Conservation (phyloP, 2,329 filamentous ascomycete genomes). For the Penicillium paneum region DNA sequence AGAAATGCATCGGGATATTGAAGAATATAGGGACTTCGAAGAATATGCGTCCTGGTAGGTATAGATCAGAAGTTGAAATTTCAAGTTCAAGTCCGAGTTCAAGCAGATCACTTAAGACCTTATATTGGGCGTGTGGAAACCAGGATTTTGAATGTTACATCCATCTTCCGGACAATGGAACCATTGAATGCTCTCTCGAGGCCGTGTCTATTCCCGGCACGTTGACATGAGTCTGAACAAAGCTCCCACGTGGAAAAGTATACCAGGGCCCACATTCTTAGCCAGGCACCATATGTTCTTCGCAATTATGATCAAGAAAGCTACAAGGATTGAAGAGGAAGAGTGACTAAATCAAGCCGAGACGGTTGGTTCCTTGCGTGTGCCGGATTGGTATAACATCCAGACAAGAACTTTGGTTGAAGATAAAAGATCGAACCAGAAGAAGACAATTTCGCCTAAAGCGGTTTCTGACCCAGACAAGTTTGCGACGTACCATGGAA, state of each 20-base stretch:
- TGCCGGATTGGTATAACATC: neutral
- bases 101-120: neutral
- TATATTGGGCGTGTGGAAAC: neutral
- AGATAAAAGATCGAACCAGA: neutral
- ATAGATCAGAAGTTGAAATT: neutral
- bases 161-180: constrained; percentile 7
- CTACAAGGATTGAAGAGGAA: neutral
- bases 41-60: neutral
- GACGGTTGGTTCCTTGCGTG: neutral
- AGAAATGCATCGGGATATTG: constrained; percentile 1
- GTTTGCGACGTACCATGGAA: neutral
- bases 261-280: neutral
- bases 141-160: constrained; percentile 12
- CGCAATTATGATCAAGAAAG: neutral
- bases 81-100: neutral
- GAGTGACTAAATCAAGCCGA: neutral
- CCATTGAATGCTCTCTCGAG: neutral
- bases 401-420: neutral
- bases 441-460: neutral
- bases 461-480: neutral
- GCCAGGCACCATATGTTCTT: neutral
- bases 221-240: neutral
- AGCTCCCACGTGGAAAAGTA: constrained; percentile 2
- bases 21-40: neutral
- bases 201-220: constrained; percentile 10